phyloP scores from a whole-genome alignment of 2,329 filamentous ascomycete species.

The Exophiala dermatitidis region DNA sequence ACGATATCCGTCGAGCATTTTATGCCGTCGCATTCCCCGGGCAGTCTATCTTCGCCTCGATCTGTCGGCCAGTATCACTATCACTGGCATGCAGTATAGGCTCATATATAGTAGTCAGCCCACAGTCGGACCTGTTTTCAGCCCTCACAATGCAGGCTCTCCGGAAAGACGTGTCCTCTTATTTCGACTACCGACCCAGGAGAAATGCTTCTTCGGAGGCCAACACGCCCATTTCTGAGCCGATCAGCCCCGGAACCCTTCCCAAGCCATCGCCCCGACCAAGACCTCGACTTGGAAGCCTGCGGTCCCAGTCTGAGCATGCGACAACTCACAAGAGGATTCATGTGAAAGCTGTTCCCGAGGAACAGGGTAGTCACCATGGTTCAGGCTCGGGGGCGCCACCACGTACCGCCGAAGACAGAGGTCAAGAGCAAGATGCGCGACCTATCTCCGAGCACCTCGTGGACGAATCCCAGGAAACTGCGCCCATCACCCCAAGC shows the following conservation, averaged over 20 bases:
- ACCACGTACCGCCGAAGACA: neutral
- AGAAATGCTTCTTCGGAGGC: neutral
- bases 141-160: conserved; percentile 3
- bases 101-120: neutral
- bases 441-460: neutral
- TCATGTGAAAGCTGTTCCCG: conserved; percentile 7
- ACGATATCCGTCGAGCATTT: too few species aligned
- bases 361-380: neutral
- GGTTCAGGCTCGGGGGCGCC: neutral
- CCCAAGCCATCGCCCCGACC: neutral
- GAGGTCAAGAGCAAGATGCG: neutral
- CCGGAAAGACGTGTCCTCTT: conserved; percentile 10
- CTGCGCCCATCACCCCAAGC: neutral
- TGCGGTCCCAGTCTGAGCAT: conserved; percentile 11
- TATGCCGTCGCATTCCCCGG: too few species aligned
- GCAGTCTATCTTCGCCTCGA: neutral
- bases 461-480: neutral
- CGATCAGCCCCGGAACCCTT: neutral
- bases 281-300: neutral
- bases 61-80: neutral
- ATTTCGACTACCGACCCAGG: conserved; percentile 13
- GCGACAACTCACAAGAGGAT: conserved; percentile 7
- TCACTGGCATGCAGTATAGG: neutral
- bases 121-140: neutral
- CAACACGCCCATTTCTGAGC: neutral